Evolutionary conservation across 805 yeast genomes (phyloP).

Genomic region (Saturnispora sekii): DNA sequence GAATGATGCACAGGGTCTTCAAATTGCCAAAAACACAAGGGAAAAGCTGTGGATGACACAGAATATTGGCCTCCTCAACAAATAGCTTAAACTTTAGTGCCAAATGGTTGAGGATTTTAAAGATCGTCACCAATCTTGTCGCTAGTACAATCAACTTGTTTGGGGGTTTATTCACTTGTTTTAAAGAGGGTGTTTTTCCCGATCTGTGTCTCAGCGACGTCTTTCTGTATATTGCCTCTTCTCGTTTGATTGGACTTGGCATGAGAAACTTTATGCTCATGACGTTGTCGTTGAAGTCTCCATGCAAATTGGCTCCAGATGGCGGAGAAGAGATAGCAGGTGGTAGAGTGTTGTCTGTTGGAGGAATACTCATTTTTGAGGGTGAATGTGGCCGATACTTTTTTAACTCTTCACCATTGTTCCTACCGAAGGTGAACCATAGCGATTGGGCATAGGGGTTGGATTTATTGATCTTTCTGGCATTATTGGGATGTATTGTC

Average conservation of each 20-base stretch:
- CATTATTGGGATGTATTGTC: not conserved
- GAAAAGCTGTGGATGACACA: conserved; percentile 16
- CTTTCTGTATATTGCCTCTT: not conserved
- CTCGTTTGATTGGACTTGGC: not conserved
- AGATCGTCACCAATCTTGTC: conserved; percentile 5
- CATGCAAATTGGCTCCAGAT: too few relatives aligned
- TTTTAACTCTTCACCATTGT: conserved; percentile 27
- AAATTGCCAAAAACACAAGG: conserved; percentile 19
- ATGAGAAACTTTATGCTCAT: not conserved
- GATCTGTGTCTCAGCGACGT: not conserved
- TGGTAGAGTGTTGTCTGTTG: too few relatives aligned
- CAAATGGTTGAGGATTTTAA: conserved; percentile 6
- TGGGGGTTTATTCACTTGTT: conserved; percentile 5
- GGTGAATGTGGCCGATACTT: not conserved
- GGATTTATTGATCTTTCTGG: not conserved
- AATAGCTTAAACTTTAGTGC: conserved; percentile 5
- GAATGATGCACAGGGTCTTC: conserved; percentile 12
- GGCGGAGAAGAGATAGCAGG: too few relatives aligned
- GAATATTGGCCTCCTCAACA: conserved; percentile 5
- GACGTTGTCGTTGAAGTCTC: too few relatives aligned
- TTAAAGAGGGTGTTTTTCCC: not conserved
- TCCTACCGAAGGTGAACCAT: conserved; percentile 31
- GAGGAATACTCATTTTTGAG: not conserved
- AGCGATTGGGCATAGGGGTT: conserved; percentile 37
- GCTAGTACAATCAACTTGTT: conserved; percentile 7